phyloP scores from a whole-genome alignment of 148 eudicot species.

The Limonium bicolor region DNA sequence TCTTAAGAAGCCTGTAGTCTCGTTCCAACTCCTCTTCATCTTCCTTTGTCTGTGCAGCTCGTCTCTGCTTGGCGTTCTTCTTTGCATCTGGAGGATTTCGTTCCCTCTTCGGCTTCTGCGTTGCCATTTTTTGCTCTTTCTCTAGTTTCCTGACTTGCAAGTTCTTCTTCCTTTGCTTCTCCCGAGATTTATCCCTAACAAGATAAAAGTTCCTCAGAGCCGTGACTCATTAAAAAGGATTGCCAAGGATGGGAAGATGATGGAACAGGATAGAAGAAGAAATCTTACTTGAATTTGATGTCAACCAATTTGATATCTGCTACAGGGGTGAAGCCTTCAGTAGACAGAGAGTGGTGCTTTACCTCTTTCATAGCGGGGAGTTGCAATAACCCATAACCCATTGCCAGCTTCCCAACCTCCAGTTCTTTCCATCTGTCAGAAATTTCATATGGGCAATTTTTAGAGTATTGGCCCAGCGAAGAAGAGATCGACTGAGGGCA shows the following conservation, averaged over 20 bases:
- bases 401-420: conserved; percentile 80
- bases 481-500: neutral
- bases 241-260: neutral
- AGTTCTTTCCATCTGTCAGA: conserved; percentile 59
- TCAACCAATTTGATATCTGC: conserved; percentile 56
- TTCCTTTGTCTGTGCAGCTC: conserved; percentile 50
- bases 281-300: conserved; percentile 72
- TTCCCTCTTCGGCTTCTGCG: conserved; percentile 25
- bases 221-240: neutral
- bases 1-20: conserved; percentile 65
- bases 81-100: conserved; percentile 23
- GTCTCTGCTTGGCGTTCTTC: conserved; percentile 80
- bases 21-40: conserved; percentile 62
- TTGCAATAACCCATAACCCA: conserved; percentile 81
- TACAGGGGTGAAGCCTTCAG: conserved; percentile 52
- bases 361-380: conserved; percentile 71
- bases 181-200: conserved; percentile 75
- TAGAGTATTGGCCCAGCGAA: neutral
- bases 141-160: conserved; percentile 39
- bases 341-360: conserved; percentile 48
- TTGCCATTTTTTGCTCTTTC: conserved; percentile 23
- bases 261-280: neutral
- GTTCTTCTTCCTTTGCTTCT: conserved; percentile 81
- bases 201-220: neutral
- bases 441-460: too few species aligned